These are phyloP conservation scores for Tricholoma hemisulphureum DNA, from an alignment of 768 basidiomycete genomes.

Conservation along the genomic window DNA sequence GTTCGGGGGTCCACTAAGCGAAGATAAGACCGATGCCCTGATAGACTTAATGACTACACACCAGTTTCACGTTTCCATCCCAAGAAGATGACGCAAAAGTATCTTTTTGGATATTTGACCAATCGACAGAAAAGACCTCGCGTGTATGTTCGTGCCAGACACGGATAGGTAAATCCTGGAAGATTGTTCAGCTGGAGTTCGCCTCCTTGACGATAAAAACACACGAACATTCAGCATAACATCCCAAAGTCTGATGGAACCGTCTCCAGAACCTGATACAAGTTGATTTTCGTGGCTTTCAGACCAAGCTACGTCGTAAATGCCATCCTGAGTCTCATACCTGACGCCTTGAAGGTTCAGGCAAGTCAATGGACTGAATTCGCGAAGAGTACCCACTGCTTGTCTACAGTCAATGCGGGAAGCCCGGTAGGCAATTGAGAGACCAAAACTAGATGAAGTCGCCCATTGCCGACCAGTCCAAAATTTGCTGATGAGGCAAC, in stretches of 20 bases:
- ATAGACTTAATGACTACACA: constrained; percentile 36
- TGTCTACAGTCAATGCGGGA: constrained; percentile 54
- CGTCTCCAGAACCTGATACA: constrained; percentile 86
- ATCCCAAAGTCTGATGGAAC: constrained; percentile 90
- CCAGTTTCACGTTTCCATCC: constrained; percentile 90
- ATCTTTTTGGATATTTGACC: constrained; percentile 92
- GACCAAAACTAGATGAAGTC: constrained; percentile 68
- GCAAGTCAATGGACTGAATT: constrained; percentile 7
- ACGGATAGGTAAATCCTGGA: constrained; percentile 83
- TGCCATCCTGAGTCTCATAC: constrained; percentile 85
- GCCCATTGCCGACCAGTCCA: constrained; percentile 92
- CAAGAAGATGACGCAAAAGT: constrained; percentile 85
- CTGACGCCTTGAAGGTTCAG: constrained; percentile 42
- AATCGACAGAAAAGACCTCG: constrained; percentile 92
- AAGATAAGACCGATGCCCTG: background rate
- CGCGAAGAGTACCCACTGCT: constrained; percentile 51
- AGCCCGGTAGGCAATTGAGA: constrained; percentile 44
- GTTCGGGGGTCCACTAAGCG: constrained; percentile 82
- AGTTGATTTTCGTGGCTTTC: constrained; percentile 94
- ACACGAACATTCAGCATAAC: constrained; percentile 71
- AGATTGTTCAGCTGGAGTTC: background rate
- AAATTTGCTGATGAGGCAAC: constrained; percentile 89
- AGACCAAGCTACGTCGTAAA: constrained; percentile 93
- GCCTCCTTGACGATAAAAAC: background rate
- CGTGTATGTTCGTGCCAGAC: constrained; percentile 93